Conservation (phyloP, 768 basidiomycete species). For the Kwoniella botswanensis region DNA sequence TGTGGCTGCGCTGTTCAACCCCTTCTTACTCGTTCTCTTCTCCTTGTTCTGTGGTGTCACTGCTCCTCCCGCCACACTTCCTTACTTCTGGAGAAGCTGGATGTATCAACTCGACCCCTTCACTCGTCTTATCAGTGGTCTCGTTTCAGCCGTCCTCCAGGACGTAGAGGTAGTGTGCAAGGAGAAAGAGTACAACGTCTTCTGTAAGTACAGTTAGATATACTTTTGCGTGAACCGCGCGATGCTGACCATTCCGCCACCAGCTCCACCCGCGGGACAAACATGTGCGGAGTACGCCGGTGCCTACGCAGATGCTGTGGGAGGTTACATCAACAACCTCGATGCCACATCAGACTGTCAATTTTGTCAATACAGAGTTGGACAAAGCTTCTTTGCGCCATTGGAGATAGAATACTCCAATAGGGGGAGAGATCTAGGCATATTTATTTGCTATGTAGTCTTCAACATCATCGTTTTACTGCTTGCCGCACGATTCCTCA, state of each 20-base stretch:
- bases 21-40: constrained; percentile 69
- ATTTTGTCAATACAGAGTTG: constrained; percentile 65
- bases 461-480: constrained; percentile 66
- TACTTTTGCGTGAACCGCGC: too few relatives aligned
- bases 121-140: constrained; percentile 56
- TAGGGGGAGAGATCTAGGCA: constrained; percentile 44
- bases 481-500: constrained; percentile 40
- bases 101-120: constrained; percentile 43
- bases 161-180: constrained; percentile 67
- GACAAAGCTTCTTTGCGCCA: constrained; percentile 39
- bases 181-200: constrained; percentile 36
- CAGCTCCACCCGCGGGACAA: constrained; percentile 71
- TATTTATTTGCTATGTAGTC: constrained; percentile 34
- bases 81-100: constrained; percentile 74
- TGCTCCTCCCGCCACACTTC: constrained; percentile 60
- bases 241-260: too few relatives aligned
- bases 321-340: constrained; percentile 79
- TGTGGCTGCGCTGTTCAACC: constrained; percentile 79
- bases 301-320: constrained; percentile 68
- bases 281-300: constrained; percentile 75
- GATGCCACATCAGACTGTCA: constrained; percentile 68
- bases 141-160: constrained; percentile 78
- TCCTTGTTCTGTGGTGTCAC: constrained; percentile 71
- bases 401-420: constrained; percentile 36
- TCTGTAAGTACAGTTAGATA: constrained; percentile 31